A percentile compares a stretch with the other conserved stretches of the same genome.
Conservation (phyloP, 768 basidiomycete genomes). For the Cystobasidium tubakii region DNA sequence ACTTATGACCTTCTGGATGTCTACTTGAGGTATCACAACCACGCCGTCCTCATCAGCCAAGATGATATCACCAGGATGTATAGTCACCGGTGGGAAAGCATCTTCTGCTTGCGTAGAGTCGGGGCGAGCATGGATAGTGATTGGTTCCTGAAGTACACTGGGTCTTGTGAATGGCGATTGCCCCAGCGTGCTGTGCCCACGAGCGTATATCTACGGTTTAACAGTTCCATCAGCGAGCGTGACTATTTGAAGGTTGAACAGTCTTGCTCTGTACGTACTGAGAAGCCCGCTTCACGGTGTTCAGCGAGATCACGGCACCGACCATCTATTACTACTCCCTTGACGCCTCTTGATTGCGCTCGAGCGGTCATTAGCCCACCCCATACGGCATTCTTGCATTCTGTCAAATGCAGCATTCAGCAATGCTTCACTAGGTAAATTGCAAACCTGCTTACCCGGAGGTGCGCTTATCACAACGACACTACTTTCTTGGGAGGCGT, state of each 20-base stretch:
- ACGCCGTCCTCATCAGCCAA: conserved; percentile 86
- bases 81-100: conserved; percentile 53
- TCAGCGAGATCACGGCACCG: conserved; percentile 78
- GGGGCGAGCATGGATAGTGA: conserved; percentile 53
- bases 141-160: conserved; percentile 64
- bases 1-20: conserved; percentile 58
- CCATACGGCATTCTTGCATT: conserved; percentile 60
- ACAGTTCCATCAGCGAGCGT: background rate
- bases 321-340: conserved; percentile 64
- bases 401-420: too few relatives aligned
- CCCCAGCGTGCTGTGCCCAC: conserved; percentile 75
- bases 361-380: conserved; percentile 83
- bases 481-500: conserved; percentile 61
- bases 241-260: background rate
- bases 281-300: conserved; percentile 63
- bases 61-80: conserved; percentile 73
- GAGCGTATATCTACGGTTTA: conserved; percentile 58
- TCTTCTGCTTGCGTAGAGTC: conserved; percentile 38
- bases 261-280: conserved; percentile 51
- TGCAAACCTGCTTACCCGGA: conserved; percentile 53
- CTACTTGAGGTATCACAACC: conserved; percentile 63
- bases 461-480: conserved; percentile 73
- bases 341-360: conserved; percentile 61
- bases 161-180: conserved; percentile 78
- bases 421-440: too few relatives aligned